Evolutionary conservation across 495 filamentous ascomycete species (phyloP).

Genomic region (Podospora australis): DNA sequence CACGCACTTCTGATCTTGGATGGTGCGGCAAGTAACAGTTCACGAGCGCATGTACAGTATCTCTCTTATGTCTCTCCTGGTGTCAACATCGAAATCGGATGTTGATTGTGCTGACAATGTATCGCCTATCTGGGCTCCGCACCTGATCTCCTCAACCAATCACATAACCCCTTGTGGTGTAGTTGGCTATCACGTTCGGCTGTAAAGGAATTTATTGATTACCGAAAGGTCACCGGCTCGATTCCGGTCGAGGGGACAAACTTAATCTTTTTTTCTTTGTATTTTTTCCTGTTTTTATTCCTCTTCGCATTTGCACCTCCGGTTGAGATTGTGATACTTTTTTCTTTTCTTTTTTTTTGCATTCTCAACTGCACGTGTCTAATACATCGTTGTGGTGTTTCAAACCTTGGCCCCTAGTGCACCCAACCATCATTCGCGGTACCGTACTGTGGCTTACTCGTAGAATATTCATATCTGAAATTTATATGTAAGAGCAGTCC

Average conservation of each 20-base stretch:
- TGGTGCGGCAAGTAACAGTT: too few species aligned
- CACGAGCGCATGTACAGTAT: too few species aligned
- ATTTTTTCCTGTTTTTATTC: background rate
- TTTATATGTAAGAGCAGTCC: background rate
- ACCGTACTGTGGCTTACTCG: background rate
- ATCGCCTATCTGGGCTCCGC: too few species aligned
- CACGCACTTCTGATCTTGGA: too few species aligned
- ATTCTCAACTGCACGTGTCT: too few species aligned
- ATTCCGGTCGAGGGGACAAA: slow-evolving; percentile 8
- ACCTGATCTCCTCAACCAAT: background rate
- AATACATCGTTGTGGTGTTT: too few species aligned
- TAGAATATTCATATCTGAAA: background rate
- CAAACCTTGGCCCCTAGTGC: too few species aligned
- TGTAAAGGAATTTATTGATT: slow-evolving; percentile 9
- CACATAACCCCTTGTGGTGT: slow-evolving; percentile 7
- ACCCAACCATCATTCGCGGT: too few species aligned
- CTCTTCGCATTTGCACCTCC: too few species aligned
- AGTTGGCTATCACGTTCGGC: slow-evolving; percentile 8
- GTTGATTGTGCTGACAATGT: too few species aligned
- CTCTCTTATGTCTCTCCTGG: too few species aligned
- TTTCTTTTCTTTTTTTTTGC: background rate
- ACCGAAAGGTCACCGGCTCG: slow-evolving; percentile 8
- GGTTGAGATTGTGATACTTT: background rate
- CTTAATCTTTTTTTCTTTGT: slow-evolving; percentile 2
- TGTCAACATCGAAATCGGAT: too few species aligned